Evolutionary conservation across 768 basidiomycete species (phyloP), one percentile per base, ranked within the genome.

Genomic region (Rhizopogon vesiculosus): DNA sequence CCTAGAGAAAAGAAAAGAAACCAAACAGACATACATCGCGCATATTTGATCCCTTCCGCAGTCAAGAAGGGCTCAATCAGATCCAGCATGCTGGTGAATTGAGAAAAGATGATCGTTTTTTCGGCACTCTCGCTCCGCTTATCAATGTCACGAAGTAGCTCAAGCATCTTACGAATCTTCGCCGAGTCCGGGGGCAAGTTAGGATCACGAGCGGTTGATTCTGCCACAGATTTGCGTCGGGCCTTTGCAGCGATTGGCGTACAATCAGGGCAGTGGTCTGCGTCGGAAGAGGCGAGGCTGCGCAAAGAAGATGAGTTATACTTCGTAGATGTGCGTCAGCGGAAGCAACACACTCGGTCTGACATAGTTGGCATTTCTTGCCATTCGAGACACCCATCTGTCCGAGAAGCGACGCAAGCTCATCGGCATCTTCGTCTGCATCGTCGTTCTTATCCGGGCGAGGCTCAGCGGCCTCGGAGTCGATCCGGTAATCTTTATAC

Each of bases 101-200:
- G 95, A 0, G 92, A 94, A 67, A 98, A 98, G 19, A 99, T 85
- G 59, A 98, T 98, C 0, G 94, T 96, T 79, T 98, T 99, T 66
- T 97, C 93, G 57, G 74, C 70, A 15, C 77, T 68, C 13, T 80
- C 71, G 10, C 82, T 77, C 51, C 82, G 76, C 46, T 77, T 72
- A 15, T 86, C 80, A 51, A 93, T 84, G 16, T 84, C 78, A 10
- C 73, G 62, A 42, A 99, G 73, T 9, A 98, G 69, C 62, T 87
- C 78, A 46, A 97, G 62, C 40, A 92, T 79, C 80, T 88, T 93
- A 33, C 86, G 79, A 51, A 93, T 91, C 72, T 99, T 99, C 18
- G 95, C 86, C 7, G 91, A 93, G 31, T 81, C 77, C 0, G 87
- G 87, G 3, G 85, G 86, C 15, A 85, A 77, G 13, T 53, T 43